Percentiles rank a stretch among this genome's conserved stretches.
Evolutionary conservation across 371 early-diverging fungal genomes (phyloP).

Genomic region (Mucor sp.): DNA sequence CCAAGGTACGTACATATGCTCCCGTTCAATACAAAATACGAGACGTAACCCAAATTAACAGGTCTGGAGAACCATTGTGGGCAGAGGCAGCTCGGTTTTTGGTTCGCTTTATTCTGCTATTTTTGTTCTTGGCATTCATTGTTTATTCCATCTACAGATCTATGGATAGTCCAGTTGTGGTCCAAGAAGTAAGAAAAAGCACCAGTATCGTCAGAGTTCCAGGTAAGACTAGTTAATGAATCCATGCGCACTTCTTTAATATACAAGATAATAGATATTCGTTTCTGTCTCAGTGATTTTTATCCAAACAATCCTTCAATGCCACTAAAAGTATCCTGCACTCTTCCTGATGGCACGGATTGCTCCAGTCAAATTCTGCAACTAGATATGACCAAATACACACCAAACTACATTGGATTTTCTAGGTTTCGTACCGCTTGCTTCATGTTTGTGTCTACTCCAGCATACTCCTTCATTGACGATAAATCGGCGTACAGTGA

Average conservation of each 20-base stretch:
- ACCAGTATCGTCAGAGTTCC: slow-evolving; percentile 19
- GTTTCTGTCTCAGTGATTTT: too few species aligned
- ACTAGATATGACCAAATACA: too few species aligned
- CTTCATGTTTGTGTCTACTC: background rate
- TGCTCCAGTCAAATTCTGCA: background rate
- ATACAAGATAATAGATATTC: too few species aligned
- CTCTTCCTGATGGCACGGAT: slow-evolving; percentile 7
- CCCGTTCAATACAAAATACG: too few species aligned
- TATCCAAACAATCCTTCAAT: too few species aligned
- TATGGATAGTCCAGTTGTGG: slow-evolving; percentile 18
- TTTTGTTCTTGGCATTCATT: slow-evolving; percentile 21
- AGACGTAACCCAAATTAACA: too few species aligned
- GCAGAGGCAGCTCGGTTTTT: slow-evolving; percentile 31
- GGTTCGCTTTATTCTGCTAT: slow-evolving; percentile 15
- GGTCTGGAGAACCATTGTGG: slow-evolving; percentile 41
- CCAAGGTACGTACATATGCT: slow-evolving; percentile 28
- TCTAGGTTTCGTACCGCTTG: slow-evolving; percentile 1
- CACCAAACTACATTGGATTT: too few species aligned
- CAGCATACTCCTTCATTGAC: background rate
- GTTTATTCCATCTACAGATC: slow-evolving; percentile 4
- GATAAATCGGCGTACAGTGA: background rate
- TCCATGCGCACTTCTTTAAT: too few species aligned
- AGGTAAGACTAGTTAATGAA: too few species aligned
- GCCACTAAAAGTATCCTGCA: too few species aligned
- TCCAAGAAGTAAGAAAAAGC: slow-evolving; percentile 11